These are phyloP conservation scores for Aspergillus neoniger DNA, from an alignment of 2,329 filamentous ascomycete genomes.

Conservation along the genomic window DNA sequence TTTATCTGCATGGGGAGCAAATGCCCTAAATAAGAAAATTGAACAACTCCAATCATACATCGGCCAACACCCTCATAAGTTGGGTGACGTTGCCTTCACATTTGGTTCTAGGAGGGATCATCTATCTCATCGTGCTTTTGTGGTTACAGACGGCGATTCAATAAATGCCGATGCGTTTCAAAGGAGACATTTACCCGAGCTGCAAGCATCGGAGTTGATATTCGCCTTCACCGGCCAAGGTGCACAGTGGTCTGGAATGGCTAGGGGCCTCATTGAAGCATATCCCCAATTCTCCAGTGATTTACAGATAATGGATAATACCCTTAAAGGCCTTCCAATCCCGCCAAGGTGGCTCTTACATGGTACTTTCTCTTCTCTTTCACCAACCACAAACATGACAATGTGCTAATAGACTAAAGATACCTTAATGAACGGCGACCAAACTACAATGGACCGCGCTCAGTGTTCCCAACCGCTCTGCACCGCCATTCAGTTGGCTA, in stretches of 20 bases:
- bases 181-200: not conserved
- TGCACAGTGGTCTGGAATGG: conserved; percentile 35
- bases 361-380: not conserved
- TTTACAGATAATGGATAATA: conserved; percentile 5
- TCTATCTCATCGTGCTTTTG: conserved; percentile 12
- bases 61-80: not conserved
- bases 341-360: not conserved
- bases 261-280: conserved; percentile 16
- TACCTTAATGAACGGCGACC: not conserved
- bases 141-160: not conserved
- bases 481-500: conserved; percentile 37
- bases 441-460: conserved; percentile 22
- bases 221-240: conserved; percentile 39
- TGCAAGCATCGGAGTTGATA: not conserved
- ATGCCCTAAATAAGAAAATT: conserved; percentile 1
- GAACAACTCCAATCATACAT: not conserved
- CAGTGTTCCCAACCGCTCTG: conserved; percentile 35
- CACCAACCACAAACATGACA: not conserved
- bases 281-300: conserved; percentile 16
- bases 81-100: conserved; percentile 10
- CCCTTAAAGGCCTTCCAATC: not conserved
- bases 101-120: conserved; percentile 11
- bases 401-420: not conserved
- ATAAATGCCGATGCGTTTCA: not conserved
- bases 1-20: conserved; percentile 1